Base-by-base conservation (phyloP, 208 protist genomes). In the Trypanosomatidae sp. region DNA sequence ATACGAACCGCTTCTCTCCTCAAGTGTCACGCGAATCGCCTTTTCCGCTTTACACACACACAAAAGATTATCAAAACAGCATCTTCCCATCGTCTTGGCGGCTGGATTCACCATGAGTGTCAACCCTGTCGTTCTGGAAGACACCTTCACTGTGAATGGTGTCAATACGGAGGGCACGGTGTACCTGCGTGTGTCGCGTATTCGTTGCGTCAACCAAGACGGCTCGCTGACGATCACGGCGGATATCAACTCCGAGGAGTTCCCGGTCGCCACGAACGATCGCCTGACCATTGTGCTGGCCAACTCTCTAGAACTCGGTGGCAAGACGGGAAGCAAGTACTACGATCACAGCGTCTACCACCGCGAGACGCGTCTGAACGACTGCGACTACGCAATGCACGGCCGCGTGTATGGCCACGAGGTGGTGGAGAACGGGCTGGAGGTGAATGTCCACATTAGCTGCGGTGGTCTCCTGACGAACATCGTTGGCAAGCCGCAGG, bases 321-420 rank as follows among this genome's bases (percentile, higher is more conserved):
- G 94, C 47, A 83, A 89, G 62, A 86, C 93, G 4, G 87, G 82
- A 13, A 77, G 83, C 64, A 92, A 97, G 73, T 60, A 90, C 74
- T 97, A 97, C 73, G 95, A 97, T 71, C 93, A 95, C 76, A 96
- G 89, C 67, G 79, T 97, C 22, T 95, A 95, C 67, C 91, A 95
- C 77, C 87, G 95, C 60, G 81, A 91, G 60, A 97, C 95, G 52
- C 84, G 98, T 0, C 78, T 97, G 30, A 97, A 99, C 74, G 85
- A 98, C 66, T 99, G 98, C 76, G 98, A 99, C 73, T 99, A 99
- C 80, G 98, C 98, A 52, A 99, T 99, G 98, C 97, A 99, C 80
- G 98, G 98, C 28, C 94, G 91, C 59, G 94, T 99, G 52, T 99
- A 98, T 82, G 95, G 93, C 65, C 94, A 92, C 76, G 85, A 98